Conservation (phyloP, 2,329 filamentous ascomycete genomes). For the Fusarium duplospermum region DNA sequence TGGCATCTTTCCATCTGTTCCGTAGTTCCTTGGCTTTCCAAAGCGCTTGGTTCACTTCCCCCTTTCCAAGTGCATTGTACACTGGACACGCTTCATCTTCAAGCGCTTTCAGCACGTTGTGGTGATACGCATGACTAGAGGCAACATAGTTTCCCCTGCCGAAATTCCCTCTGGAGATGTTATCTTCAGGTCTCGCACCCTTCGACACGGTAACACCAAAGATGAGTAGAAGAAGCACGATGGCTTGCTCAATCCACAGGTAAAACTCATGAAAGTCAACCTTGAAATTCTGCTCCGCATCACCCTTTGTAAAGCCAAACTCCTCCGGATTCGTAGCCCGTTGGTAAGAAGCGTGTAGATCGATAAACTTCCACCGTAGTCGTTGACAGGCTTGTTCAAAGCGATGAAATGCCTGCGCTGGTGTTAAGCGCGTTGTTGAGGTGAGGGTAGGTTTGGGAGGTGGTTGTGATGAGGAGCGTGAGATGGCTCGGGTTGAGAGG, state of each 20-base stretch:
- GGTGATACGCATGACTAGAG: conserved; percentile 70
- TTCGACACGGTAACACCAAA: conserved; percentile 67
- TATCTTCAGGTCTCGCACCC: neutral
- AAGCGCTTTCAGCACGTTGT: conserved; percentile 74
- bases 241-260: conserved; percentile 75
- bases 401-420: conserved; percentile 61
- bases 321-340: conserved; percentile 57
- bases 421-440: conserved; percentile 36
- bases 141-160: neutral
- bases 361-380: conserved; percentile 72
- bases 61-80: conserved; percentile 64
- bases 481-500: conserved; percentile 14
- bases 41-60: conserved; percentile 68
- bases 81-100: conserved; percentile 69
- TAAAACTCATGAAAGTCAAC: conserved; percentile 84
- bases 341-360: conserved; percentile 67
- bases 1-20: conserved; percentile 78
- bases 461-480: conserved; percentile 27
- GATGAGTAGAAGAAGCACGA: conserved; percentile 74
- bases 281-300: conserved; percentile 78
- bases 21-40: conserved; percentile 75
- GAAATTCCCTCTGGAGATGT: neutral
- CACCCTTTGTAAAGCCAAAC: conserved; percentile 51
- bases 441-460: neutral
- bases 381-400: conserved; percentile 71